Conservation (phyloP, 345 rosid species). For the Rhizophora mangle region DNA sequence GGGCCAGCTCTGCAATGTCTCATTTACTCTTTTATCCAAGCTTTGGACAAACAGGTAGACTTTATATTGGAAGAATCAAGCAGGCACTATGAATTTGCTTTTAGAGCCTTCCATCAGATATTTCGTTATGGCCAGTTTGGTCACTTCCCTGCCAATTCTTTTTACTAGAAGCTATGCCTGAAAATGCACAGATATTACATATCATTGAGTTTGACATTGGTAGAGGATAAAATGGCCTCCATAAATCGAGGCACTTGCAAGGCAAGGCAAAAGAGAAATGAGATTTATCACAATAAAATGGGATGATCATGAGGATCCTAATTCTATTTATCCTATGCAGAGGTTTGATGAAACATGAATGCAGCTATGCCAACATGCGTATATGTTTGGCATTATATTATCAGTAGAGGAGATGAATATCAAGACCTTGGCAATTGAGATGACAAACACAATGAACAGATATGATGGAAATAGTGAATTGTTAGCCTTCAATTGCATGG, state of each 20-base stretch:
- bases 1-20: constrained; percentile 28
- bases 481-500: constrained; percentile 44
- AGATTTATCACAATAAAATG: constrained; percentile 28
- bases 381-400: constrained; percentile 30
- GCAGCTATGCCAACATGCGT: constrained; percentile 22
- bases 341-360: constrained; percentile 22
- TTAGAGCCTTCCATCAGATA: constrained; percentile 38
- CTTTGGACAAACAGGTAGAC: constrained; percentile 25
- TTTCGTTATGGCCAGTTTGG: constrained; percentile 42
- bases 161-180: constrained; percentile 37
- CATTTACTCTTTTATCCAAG: constrained; percentile 29
- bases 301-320: constrained; percentile 24
- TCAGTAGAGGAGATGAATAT: constrained; percentile 28
- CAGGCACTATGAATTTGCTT: constrained; percentile 32
- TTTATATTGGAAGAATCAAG: constrained; percentile 23
- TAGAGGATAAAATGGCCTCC: constrained; percentile 47
- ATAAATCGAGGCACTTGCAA: constrained; percentile 30
- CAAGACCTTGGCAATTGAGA: constrained; percentile 23
- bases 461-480: constrained; percentile 20
- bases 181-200: constrained; percentile 18
- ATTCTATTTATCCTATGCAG: background rate
- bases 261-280: constrained; percentile 15
- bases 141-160: constrained; percentile 44
- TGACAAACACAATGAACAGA: constrained; percentile 14
- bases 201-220: constrained; percentile 44